These are phyloP conservation scores for Cladorrhinum sp. DNA, from an alignment of 2,329 filamentous ascomycete species.

Conservation along the genomic window DNA sequence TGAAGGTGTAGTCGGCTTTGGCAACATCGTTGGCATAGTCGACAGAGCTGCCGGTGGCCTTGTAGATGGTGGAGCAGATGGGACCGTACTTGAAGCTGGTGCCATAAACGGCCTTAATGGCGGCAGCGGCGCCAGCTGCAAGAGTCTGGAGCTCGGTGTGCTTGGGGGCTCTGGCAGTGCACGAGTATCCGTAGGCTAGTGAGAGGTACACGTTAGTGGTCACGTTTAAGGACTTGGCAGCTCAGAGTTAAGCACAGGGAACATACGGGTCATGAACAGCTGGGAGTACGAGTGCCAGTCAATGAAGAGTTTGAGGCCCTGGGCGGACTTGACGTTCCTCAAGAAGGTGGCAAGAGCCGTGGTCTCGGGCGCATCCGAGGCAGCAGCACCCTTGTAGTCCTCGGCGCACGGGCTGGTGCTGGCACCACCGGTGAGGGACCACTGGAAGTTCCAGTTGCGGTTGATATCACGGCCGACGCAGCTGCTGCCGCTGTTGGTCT, in stretches of 20 bases:
- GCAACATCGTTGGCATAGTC: constrained; percentile 37
- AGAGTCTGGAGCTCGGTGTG: constrained; percentile 48
- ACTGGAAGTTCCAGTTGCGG: constrained; percentile 58
- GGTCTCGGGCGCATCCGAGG: constrained; percentile 45
- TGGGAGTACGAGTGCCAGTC: constrained; percentile 65
- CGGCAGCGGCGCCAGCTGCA: constrained; percentile 46
- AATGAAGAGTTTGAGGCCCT: constrained; percentile 59
- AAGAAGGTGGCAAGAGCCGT: constrained; percentile 36
- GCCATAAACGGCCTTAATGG: constrained; percentile 45
- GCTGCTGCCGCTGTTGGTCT: constrained; percentile 36
- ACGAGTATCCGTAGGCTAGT: constrained; percentile 58
- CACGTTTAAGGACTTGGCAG: too few species aligned
- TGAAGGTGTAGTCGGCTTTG: constrained; percentile 23
- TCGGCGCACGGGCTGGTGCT: constrained; percentile 51
- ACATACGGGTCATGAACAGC: constrained; percentile 60
- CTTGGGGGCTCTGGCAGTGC: constrained; percentile 44
- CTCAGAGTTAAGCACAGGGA: constrained; percentile 22
- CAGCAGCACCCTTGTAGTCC: constrained; percentile 43
- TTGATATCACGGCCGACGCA: constrained; percentile 54
- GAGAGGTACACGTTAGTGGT: too few species aligned
- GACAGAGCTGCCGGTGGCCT: constrained; percentile 46
- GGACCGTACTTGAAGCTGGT: constrained; percentile 44
- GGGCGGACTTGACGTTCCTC: constrained; percentile 33
- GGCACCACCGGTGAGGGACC: constrained; percentile 48
- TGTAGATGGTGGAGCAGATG: constrained; percentile 61